phyloP scores from a whole-genome alignment of 2,329 filamentous ascomycete species.

The Ophiosphaerella narmari region DNA sequence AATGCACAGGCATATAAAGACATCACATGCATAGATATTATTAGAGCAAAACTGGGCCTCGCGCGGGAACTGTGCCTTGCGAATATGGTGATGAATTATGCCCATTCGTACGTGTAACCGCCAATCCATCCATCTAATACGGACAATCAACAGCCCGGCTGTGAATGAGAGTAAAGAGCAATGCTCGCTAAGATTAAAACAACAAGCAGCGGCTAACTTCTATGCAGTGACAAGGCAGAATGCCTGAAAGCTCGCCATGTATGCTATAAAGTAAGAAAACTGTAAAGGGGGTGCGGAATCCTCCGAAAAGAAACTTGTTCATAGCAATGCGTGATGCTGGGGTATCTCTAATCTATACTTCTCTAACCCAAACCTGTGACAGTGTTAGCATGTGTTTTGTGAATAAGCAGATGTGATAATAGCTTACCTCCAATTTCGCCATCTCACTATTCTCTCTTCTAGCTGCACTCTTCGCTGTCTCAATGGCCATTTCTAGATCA shows the following conservation, averaged over 20 bases:
- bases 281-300: not conserved
- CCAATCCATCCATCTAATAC: conserved; percentile 14
- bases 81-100: conserved; percentile 5
- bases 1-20: not conserved
- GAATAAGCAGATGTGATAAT: conserved; percentile 4
- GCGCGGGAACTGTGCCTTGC: not conserved
- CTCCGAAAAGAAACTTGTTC: conserved; percentile 14
- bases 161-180: conserved; percentile 28
- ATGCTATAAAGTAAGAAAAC: conserved; percentile 1
- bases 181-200: conserved; percentile 43
- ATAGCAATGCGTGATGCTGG: conserved; percentile 35
- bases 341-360: conserved; percentile 50
- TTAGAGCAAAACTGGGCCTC: not conserved
- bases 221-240: conserved; percentile 14
- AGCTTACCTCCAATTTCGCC: conserved; percentile 90
- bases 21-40: not conserved
- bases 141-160: conserved; percentile 46
- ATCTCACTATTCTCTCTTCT: conserved; percentile 77
- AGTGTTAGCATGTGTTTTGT: conserved; percentile 32
- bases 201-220: conserved; percentile 10
- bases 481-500: conserved; percentile 86
- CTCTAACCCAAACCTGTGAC: conserved; percentile 53
- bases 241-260: conserved; percentile 1
- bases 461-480: conserved; percentile 68
- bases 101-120: conserved; percentile 13